Evolutionary conservation across 2,329 filamentous ascomycete species (phyloP).

Genomic region (Orbilia javanica): DNA sequence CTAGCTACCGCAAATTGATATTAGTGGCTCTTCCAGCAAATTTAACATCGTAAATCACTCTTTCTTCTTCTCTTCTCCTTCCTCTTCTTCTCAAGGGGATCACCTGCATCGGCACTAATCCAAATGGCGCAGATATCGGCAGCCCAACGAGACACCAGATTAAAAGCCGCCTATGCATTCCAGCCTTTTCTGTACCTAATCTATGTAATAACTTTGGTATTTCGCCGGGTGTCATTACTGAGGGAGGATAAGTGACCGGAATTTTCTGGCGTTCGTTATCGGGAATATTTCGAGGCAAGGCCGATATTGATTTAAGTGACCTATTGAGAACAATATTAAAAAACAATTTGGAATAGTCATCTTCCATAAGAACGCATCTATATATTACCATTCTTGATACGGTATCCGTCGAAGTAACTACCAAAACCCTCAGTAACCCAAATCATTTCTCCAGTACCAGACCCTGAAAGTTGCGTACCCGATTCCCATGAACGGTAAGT

Average conservation of each 20-base stretch:
- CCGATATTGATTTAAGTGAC: constrained; percentile 93
- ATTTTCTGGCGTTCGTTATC: constrained; percentile 75
- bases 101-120: constrained; percentile 84
- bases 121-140: constrained; percentile 86
- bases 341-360: background rate
- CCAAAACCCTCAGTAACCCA: background rate
- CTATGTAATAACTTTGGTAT: constrained; percentile 76
- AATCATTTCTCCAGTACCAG: background rate
- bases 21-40: constrained; percentile 8
- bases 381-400: constrained; percentile 82
- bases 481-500: constrained; percentile 87
- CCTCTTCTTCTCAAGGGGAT: background rate
- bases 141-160: constrained; percentile 84
- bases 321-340: constrained; percentile 29
- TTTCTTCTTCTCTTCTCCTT: too few species aligned
- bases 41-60: background rate
- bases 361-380: background rate
- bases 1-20: constrained; percentile 44
- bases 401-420: constrained; percentile 83
- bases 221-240: constrained; percentile 74
- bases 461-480: constrained; percentile 61
- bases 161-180: constrained; percentile 80
- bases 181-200: constrained; percentile 83
- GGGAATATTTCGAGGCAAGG: constrained; percentile 77
- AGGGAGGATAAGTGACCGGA: constrained; percentile 81